Percentiles rank a stretch among this genome's conserved stretches.
Evolutionary conservation across 2,329 filamentous ascomycete genomes (phyloP).

Genomic region (Gyromitra esculenta): DNA sequence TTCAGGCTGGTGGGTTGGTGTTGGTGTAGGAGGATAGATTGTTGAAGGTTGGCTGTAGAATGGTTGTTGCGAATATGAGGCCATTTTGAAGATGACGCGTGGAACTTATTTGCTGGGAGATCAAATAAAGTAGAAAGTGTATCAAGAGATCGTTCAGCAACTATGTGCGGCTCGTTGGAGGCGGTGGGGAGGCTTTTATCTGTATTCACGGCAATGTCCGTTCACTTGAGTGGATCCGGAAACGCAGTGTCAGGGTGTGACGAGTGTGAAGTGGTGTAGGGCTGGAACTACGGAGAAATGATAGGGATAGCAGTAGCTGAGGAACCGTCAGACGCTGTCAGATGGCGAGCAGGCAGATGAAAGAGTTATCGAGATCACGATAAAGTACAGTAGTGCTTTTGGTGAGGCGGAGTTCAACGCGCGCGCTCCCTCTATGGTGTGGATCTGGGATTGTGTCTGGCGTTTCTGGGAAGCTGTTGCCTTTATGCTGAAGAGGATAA

Average conservation of each 20-base stretch:
- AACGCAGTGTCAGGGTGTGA: constrained; percentile 18
- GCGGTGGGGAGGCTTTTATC: constrained; percentile 33
- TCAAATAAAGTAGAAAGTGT: constrained; percentile 10
- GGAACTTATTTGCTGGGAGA: not conserved
- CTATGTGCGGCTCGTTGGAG: constrained; percentile 17
- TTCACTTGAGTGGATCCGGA: constrained; percentile 6
- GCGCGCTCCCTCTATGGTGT: constrained; percentile 28
- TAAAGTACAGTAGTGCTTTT: constrained; percentile 42
- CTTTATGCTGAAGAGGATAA: constrained; percentile 47
- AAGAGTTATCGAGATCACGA: constrained; percentile 38
- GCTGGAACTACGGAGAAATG: constrained; percentile 28
- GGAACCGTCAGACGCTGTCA: constrained; percentile 38
- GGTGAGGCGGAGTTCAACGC: constrained; percentile 48
- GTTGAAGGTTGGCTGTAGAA: constrained; percentile 49
- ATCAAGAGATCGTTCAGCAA: constrained; percentile 17
- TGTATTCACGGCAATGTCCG: constrained; percentile 32
- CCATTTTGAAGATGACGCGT: constrained; percentile 43
- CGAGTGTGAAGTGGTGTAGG: constrained; percentile 24
- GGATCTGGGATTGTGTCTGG: constrained; percentile 35
- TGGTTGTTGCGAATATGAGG: constrained; percentile 49
- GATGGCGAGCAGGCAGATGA: constrained; percentile 21
- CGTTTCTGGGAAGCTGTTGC: constrained; percentile 42
- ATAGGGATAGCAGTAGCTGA: constrained; percentile 26
- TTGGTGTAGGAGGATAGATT: constrained; percentile 53
- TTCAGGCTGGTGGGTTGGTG: constrained; percentile 52